Conservation (phyloP, 352 stramenopile species). For the Blastocystis sp. region DNA sequence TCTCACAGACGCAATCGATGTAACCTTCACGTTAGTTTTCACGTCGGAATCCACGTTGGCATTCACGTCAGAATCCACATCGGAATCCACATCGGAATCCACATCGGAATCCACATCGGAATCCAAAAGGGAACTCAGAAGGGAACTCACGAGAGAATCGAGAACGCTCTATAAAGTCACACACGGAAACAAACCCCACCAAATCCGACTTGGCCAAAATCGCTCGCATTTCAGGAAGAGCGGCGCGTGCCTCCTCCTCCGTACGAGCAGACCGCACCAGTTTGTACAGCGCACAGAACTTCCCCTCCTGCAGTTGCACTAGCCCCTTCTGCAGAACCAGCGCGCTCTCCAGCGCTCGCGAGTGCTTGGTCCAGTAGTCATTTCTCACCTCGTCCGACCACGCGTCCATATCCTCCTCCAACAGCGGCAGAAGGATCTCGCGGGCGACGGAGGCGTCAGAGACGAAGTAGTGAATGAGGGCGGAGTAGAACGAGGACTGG, state of each 20-base stretch:
- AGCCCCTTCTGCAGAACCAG: neutral
- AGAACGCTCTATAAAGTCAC: neutral
- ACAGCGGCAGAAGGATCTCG: neutral
- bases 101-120: neutral
- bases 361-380: neutral
- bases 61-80: neutral
- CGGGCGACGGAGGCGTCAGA: neutral
- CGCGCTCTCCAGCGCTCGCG: neutral
- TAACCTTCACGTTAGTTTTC: neutral
- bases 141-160: neutral
- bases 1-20: neutral
- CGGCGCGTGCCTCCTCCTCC: too few species aligned
- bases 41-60: neutral
- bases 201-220: neutral
- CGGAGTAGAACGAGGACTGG: neutral
- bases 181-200: neutral
- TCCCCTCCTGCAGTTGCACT: neutral
- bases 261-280: neutral
- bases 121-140: neutral
- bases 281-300: neutral
- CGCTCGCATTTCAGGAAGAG: neutral
- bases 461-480: neutral
- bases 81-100: neutral
- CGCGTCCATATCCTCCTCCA: neutral
- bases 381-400: neutral